Percentiles rank a stretch among this genome's conserved stretches.
phyloP scores from a whole-genome alignment of 345 rosid genomes.

The Erucastrum elatum region DNA sequence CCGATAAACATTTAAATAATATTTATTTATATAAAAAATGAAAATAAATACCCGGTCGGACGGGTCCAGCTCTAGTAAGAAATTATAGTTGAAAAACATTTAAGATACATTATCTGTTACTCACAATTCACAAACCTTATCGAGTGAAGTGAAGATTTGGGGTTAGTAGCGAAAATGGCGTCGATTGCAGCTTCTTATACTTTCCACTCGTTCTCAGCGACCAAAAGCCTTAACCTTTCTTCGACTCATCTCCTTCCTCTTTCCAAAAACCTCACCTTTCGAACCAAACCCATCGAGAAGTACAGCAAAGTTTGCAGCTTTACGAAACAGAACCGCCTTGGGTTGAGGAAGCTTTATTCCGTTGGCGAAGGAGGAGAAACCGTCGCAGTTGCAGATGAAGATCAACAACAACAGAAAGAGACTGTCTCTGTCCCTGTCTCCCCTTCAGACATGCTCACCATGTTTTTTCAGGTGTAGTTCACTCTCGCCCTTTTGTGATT shows the following conservation, averaged over 20 bases:
- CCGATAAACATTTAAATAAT: too few relatives aligned
- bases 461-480: slow-evolving; percentile 75
- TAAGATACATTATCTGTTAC: not conserved
- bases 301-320: slow-evolving; percentile 26
- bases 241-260: slow-evolving; percentile 29
- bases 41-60: too few relatives aligned
- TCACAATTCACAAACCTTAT: slow-evolving; percentile 15
- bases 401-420: slow-evolving; percentile 48
- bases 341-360: slow-evolving; percentile 45
- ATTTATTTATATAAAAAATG: too few relatives aligned
- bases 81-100: not conserved
- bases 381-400: slow-evolving; percentile 44
- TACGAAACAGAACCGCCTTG: slow-evolving; percentile 26
- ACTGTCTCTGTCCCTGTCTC: slow-evolving; percentile 82
- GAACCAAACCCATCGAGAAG: slow-evolving; percentile 18
- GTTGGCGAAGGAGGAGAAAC: slow-evolving; percentile 54
- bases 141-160: slow-evolving; percentile 16
- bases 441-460: slow-evolving; percentile 83
- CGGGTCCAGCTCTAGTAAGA: too few relatives aligned
- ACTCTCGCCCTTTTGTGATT: not conserved
- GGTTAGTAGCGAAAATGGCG: slow-evolving; percentile 44
- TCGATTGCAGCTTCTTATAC: slow-evolving; percentile 47
- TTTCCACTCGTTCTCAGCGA: slow-evolving; percentile 25
- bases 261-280: slow-evolving; percentile 38
- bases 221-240: slow-evolving; percentile 30